Percentiles rank a stretch among this genome's conserved stretches.
Conservation (phyloP, 352 stramenopile genomes). For the Globisporangium orthogonon region DNA sequence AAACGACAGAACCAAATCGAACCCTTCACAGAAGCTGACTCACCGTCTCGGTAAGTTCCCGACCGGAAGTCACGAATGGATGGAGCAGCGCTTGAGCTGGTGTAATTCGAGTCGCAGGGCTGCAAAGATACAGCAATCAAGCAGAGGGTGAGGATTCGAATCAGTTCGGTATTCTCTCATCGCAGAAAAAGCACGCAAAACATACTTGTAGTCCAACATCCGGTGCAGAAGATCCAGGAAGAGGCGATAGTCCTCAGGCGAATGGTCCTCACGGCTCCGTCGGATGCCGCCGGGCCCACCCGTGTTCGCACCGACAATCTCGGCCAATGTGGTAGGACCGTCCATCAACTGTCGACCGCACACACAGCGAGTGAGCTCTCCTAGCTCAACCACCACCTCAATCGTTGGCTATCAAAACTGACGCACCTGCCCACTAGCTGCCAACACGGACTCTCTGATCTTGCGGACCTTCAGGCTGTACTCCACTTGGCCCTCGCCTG, state of each 20-base stretch:
- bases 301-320: constrained; percentile 49
- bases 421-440: constrained; percentile 21
- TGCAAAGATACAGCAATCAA: constrained; percentile 25
- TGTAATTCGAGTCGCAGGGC: constrained; percentile 86
- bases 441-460: constrained; percentile 15
- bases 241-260: constrained; percentile 80
- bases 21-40: not conserved
- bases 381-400: no score
- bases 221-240: constrained; percentile 93
- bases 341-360: constrained; percentile 21
- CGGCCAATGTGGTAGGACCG: constrained; percentile 33
- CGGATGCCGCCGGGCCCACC: constrained; percentile 32
- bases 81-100: constrained; percentile 91
- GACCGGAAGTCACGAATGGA: constrained; percentile 82
- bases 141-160: not conserved
- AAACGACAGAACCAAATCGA: no score
- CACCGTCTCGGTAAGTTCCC: constrained; percentile 32
- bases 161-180: no score
- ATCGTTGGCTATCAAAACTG: not conserved
- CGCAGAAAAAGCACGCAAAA: no score
- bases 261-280: constrained; percentile 62
- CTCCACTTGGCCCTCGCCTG: constrained; percentile 47
- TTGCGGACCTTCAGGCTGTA: constrained; percentile 71
- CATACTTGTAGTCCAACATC: constrained; percentile 95
- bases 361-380: not conserved